Base-by-base conservation (phyloP, 805 yeast species). In the Kodamaea lidongshanica region DNA sequence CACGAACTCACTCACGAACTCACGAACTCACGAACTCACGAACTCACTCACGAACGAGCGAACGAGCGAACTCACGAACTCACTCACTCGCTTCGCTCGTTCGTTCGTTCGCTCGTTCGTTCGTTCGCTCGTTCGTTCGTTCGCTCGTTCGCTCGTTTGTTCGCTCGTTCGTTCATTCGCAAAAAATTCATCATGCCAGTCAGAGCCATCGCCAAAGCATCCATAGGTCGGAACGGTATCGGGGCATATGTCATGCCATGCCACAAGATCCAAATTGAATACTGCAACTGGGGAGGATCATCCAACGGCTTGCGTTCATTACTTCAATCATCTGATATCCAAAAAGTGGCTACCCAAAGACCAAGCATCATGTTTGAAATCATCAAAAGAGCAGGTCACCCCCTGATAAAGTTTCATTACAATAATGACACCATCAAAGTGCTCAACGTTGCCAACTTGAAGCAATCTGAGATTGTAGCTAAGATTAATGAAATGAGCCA, bases 261-360 rank as follows among this genome's bases (percentile, higher is more conserved):
- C 62, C 75, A 72, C 45, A 75, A 72, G 48, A 70, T 92, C 30
- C 70, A 79, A 1, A 54, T 92, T 26, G 80, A 83, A 38, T 92
- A 79, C 61, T 87, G 96, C 63, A 87, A 92, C 67, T 81, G 94
- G 79, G 97, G 96, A 24, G 97, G 96, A 13, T 81, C 94, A 3
- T 88, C 97, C 1, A 67, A 68, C 30, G 96, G 96, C 3, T 72
- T 87, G 61, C 67, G 87, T 50, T 77, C 80, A 33, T 75, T 81
- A 37, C 59, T 92, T 32, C 45, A 45, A 23, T 62, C 68, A 24
- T 67, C 67, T 53, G 30, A 67, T 72, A 45, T 66, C 74, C 60
- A 70, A 30, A 39, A 60, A 6, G 58, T 84, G 35, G 92, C 96
- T 3, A 41, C 52, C 12, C 45, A 61, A 27, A 67, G 84, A 50